A percentile compares a stretch with the other conserved stretches of the same genome.
Evolutionary conservation across 2,329 filamentous ascomycete genomes (phyloP).

Genomic region (Aspergillus pseudotamarii): DNA sequence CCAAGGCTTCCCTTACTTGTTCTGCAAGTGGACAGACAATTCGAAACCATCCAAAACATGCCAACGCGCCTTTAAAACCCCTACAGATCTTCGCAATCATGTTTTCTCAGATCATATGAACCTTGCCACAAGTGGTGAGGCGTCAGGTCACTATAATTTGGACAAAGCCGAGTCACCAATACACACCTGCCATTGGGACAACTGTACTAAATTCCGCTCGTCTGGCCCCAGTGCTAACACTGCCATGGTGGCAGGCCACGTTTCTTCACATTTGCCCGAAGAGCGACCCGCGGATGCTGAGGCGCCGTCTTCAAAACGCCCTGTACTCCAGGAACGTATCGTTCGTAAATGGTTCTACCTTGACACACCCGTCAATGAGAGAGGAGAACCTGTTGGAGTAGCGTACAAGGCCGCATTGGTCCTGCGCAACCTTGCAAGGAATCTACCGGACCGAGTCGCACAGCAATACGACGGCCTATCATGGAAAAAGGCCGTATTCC

Average conservation of each 20-base stretch:
- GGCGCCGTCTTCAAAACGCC: conserved; percentile 39
- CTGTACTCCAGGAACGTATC: conserved; percentile 43
- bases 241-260: conserved; percentile 41
- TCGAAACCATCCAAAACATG: conserved; percentile 39
- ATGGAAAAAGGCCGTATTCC: conserved; percentile 44
- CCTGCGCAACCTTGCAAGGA: conserved; percentile 50
- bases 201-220: conserved; percentile 39
- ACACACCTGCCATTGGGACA: conserved; percentile 43
- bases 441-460: conserved; percentile 39
- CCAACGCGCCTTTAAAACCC: conserved; percentile 41
- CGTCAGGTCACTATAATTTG: conserved; percentile 38
- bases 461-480: conserved; percentile 33
- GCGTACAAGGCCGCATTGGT: conserved; percentile 52
- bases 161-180: conserved; percentile 37
- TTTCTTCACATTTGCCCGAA: conserved; percentile 44
- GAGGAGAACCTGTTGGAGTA: conserved; percentile 47
- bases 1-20: conserved; percentile 44
- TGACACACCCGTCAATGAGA: conserved; percentile 47
- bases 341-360: conserved; percentile 44
- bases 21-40: conserved; percentile 48
- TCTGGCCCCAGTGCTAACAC: conserved; percentile 39
- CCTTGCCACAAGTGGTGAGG: conserved; percentile 34
- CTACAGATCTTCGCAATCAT: conserved; percentile 45
- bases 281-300: conserved; percentile 36
- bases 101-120: conserved; percentile 48